These are phyloP conservation scores for Fraxinus greggii DNA, from an alignment of 305 asterid genomes.

Conservation along the genomic window DNA sequence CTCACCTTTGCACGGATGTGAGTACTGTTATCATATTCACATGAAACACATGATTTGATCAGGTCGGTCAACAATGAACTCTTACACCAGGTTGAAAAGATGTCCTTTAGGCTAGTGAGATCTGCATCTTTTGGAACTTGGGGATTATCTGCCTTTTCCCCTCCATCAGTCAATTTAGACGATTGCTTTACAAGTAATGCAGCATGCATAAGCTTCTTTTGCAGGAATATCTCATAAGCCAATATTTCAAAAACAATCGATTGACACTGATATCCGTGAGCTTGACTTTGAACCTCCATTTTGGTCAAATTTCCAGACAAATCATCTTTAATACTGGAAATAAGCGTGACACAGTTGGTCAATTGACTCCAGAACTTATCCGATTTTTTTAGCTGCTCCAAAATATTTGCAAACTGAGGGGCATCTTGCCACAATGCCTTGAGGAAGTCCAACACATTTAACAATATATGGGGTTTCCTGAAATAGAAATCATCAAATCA, in stretches of 20 bases:
- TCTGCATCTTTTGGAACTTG: constrained; percentile 31
- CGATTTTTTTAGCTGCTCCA: constrained; percentile 62
- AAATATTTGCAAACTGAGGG: constrained; percentile 63
- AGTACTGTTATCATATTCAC: constrained; percentile 49
- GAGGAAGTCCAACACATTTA: constrained; percentile 64
- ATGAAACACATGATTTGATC: constrained; percentile 70
- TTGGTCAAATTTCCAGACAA: constrained; percentile 42
- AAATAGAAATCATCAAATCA: constrained; percentile 26
- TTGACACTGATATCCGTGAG: constrained; percentile 56
- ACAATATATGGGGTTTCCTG: constrained; percentile 62
- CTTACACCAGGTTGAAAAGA: constrained; percentile 61
- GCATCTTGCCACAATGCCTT: constrained; percentile 97
- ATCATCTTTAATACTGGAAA: constrained; percentile 30
- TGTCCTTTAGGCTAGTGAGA: constrained; percentile 45
- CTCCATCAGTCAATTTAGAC: constrained; percentile 40
- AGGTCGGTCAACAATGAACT: constrained; percentile 55
- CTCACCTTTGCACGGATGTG: constrained; percentile 67
- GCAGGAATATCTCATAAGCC: constrained; percentile 75
- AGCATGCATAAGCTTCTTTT: constrained; percentile 67
- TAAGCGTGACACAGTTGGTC: constrained; percentile 49
- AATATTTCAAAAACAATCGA: constrained; percentile 67
- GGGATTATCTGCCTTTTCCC: constrained; percentile 37
- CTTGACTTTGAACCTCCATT: constrained; percentile 42
- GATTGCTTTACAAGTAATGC: constrained; percentile 44
- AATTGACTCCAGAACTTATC: constrained; percentile 74